phyloP scores from a whole-genome alignment of 331 rosid species.

The Cydonia oblonga region DNA sequence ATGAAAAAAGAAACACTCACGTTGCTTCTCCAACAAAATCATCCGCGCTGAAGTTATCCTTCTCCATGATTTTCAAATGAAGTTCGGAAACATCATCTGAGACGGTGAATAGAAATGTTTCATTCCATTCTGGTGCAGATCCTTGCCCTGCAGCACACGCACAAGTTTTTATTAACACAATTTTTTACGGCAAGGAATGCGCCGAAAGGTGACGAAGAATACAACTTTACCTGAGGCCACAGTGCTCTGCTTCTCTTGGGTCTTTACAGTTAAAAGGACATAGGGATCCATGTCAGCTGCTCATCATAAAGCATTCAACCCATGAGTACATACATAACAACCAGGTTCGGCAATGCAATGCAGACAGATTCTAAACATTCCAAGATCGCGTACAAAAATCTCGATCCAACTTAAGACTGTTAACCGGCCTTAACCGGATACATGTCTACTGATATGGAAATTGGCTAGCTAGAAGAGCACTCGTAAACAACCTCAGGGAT shows the following conservation, averaged over 20 bases:
- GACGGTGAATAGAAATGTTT: conserved; percentile 50
- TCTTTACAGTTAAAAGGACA: conserved; percentile 50
- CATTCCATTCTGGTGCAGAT: conserved; percentile 67
- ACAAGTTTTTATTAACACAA: neutral
- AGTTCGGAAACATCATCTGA: conserved; percentile 47
- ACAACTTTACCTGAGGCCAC: conserved; percentile 43
- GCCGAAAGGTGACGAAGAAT: neutral
- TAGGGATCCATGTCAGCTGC: conserved; percentile 82
- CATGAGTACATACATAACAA: neutral
- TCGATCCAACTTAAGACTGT: neutral
- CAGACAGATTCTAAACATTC: neutral
- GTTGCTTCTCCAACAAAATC: conserved; percentile 62
- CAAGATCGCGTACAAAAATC: neutral
- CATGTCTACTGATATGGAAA: neutral
- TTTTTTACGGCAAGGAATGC: neutral
- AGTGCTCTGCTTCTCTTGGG: conserved; percentile 66
- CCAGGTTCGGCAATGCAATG: neutral
- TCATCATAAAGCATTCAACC: neutral
- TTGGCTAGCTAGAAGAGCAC: too few species aligned
- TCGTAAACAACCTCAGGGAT: neutral
- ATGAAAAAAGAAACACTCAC: conserved; percentile 26
- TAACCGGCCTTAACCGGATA: neutral
- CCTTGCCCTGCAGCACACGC: conserved; percentile 47
- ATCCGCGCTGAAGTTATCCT: conserved; percentile 32
- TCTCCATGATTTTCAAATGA: conserved; percentile 58